These are phyloP conservation scores for Candida nanaspora DNA, from an alignment of 805 yeast genomes.

Conservation along the genomic window DNA sequence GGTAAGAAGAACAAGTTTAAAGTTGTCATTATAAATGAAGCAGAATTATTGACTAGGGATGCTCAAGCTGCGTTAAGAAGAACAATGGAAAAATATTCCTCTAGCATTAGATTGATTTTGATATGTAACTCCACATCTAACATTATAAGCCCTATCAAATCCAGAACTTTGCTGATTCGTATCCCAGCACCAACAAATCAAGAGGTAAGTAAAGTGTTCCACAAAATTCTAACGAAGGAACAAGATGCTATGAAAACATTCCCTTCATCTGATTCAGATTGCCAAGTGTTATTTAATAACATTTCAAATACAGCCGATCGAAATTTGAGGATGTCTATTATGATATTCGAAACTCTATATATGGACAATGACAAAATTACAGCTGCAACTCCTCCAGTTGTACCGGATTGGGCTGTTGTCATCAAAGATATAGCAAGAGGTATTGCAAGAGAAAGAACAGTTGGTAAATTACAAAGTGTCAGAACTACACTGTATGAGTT, in stretches of 20 bases:
- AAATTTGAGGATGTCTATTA: slow-evolving; percentile 69
- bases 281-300: slow-evolving; percentile 31
- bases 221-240: slow-evolving; percentile 53
- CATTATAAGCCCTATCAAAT: slow-evolving; percentile 88
- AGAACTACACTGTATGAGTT: slow-evolving; percentile 74
- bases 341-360: slow-evolving; percentile 75
- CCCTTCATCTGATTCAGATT: slow-evolving; percentile 29
- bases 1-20: slow-evolving; percentile 48
- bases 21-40: slow-evolving; percentile 84
- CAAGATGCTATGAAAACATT: slow-evolving; percentile 21
- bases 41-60: slow-evolving; percentile 82
- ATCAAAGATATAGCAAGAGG: slow-evolving; percentile 56
- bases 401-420: slow-evolving; percentile 89
- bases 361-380: slow-evolving; percentile 56
- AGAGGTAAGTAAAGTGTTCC: slow-evolving; percentile 54
- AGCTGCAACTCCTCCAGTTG: slow-evolving; percentile 43
- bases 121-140: slow-evolving; percentile 86
- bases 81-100: slow-evolving; percentile 92
- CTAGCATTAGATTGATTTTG: slow-evolving; percentile 76
- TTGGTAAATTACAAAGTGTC: slow-evolving; percentile 50
- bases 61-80: slow-evolving; percentile 95
- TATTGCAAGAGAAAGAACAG: slow-evolving; percentile 56
- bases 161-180: slow-evolving; percentile 84
- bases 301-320: slow-evolving; percentile 55
- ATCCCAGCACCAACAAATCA: slow-evolving; percentile 68